Evolutionary conservation across 108 stramenopile species (phyloP).

Genomic region (Pseudonitzschia multiseries): DNA sequence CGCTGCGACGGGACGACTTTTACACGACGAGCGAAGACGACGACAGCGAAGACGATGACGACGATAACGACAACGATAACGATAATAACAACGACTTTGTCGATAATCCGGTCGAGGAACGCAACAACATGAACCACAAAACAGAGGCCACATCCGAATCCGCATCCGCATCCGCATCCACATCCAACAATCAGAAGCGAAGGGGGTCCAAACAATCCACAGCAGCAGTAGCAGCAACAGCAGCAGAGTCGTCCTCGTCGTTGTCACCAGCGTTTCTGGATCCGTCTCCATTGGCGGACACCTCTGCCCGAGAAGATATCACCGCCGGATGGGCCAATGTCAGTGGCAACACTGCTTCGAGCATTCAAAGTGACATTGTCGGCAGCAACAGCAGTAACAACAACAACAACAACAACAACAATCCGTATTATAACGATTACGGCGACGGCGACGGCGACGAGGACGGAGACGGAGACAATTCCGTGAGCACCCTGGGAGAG

Average conservation of each 20-base stretch:
- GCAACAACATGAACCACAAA: neutral
- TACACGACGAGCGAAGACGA: constrained; percentile 40
- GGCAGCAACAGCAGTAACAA: constrained; percentile 15
- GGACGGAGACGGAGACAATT: neutral
- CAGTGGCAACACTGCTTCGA: no score
- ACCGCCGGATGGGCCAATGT: neutral
- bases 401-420: neutral
- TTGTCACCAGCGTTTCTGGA: constrained; percentile 1
- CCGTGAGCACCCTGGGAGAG: constrained; percentile 6
- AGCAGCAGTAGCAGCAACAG: neutral
- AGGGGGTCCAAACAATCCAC: neutral
- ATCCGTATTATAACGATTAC: neutral
- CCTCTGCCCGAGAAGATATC: neutral
- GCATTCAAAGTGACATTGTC: neutral
- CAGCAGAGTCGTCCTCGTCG: neutral
- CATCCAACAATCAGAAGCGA: neutral
- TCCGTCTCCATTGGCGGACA: constrained; percentile 10
- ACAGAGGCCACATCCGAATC: no score
- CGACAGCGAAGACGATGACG: constrained; percentile 24
- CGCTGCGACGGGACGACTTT: constrained; percentile 49
- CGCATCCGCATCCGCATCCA: neutral
- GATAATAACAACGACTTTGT: neutral
- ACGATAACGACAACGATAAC: constrained; percentile 7
- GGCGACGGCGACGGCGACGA: constrained; percentile 14
- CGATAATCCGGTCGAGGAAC: constrained; percentile 1